Conservation (phyloP, 148 eudicot genomes). For the Mesembryanthemum crystallinum region DNA sequence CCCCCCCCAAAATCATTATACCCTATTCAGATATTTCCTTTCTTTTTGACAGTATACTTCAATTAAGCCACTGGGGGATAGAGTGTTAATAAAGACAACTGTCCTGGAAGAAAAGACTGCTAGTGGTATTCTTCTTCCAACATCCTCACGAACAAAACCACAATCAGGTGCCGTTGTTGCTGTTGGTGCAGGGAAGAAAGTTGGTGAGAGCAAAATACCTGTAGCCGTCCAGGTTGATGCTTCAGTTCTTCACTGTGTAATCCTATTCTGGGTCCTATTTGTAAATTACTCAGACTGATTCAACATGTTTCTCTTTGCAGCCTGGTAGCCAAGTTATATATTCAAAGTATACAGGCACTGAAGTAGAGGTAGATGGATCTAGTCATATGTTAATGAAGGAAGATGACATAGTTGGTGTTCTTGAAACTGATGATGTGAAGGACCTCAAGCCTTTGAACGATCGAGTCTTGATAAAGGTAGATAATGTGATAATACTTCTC, state of each 20-base stretch:
- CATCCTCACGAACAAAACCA: constrained; percentile 59
- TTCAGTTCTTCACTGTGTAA: not conserved
- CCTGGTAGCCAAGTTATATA: constrained; percentile 57
- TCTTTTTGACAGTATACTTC: constrained; percentile 53
- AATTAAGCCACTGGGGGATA: constrained; percentile 73
- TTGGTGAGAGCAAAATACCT: constrained; percentile 54
- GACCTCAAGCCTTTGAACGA: constrained; percentile 77
- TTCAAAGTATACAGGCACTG: constrained; percentile 80
- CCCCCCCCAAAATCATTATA: no score
- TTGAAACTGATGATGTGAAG: constrained; percentile 70
- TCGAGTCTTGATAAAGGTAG: constrained; percentile 66
- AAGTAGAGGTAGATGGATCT: constrained; percentile 64
- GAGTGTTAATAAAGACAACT: constrained; percentile 62
- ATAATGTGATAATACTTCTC: not conserved
- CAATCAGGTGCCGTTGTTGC: constrained; percentile 77
- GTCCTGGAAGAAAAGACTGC: constrained; percentile 57
- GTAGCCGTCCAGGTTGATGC: constrained; percentile 48
- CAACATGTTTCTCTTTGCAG: constrained; percentile 26
- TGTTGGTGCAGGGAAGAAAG: constrained; percentile 61
- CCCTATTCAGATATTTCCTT: no score
- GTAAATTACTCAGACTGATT: constrained; percentile 8
- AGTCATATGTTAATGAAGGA: constrained; percentile 68
- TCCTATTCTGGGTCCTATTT: not conserved
- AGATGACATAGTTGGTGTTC: constrained; percentile 72
- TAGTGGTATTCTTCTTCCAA: constrained; percentile 69